Base-by-base conservation (phyloP, 2,329 filamentous ascomycete genomes). In the Trichophyton schoenleinii region DNA sequence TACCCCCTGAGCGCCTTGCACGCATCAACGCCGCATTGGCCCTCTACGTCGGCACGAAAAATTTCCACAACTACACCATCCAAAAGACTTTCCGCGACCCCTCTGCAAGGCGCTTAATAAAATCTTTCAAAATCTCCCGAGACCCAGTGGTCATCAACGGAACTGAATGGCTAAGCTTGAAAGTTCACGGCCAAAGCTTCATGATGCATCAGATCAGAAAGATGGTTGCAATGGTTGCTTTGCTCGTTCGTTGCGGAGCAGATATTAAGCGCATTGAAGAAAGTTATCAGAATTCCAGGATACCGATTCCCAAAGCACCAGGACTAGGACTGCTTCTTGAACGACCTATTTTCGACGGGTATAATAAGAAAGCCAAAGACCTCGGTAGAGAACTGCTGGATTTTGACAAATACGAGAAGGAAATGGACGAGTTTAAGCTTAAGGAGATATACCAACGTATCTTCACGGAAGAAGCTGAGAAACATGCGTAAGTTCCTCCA, bases 171-270 rank as follows among this genome's bases (percentile, higher is more conserved):
- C 80, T 99, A 3, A 94, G 88, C 49, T 80, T 97, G 66, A 96
- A 95, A 72, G 91, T 99, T 25, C 94, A 99, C 74, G 94, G 94
- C 0, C 94, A 99, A 75, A 92, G 87, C 70, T 99, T 99, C 81
- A 99, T 99, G 94, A 99, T 99, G 94, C 94, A 99, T 75, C 94
- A 99, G 77, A 99, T 99, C 74, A 87, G 94, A 70, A 99, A 97
- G 77, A 97, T 99, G 94, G 89, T 99, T 15, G 90, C 89, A 61
- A 91, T 99, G 87, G 89, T 85, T 7, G 85, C 89, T 38, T 80
- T 99, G 63, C 79, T 92, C 4, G 87, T 95, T 5, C 86, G 94
- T 42, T 95, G 88, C 72, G 94, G 90, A 58, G 86, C 86, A n/a
- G 80, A 88, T 3, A 79, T 85, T 3, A 77, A 82, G 9, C 83